Evolutionary conservation across 352 stramenopile species (phyloP).

Genomic region (Albugo laibachii): DNA sequence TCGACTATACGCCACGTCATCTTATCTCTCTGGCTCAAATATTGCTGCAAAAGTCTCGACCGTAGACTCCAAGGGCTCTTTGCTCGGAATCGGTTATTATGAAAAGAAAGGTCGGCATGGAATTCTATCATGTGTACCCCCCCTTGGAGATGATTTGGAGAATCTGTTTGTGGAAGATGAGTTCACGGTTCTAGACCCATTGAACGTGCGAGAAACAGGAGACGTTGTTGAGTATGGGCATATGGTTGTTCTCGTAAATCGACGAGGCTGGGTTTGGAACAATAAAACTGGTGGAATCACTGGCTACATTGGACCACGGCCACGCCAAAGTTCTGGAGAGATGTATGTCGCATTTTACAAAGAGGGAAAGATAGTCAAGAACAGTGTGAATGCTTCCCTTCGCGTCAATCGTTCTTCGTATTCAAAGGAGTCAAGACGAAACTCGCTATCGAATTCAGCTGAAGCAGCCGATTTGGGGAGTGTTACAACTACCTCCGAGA

Average conservation of each 20-base stretch:
- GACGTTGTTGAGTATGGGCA: constrained; percentile 54
- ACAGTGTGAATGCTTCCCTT: constrained; percentile 1
- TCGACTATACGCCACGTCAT: too few relatives aligned
- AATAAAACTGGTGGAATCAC: constrained; percentile 79
- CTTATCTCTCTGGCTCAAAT: too few relatives aligned
- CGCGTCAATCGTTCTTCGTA: too few relatives aligned
- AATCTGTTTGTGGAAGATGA: constrained; percentile 69
- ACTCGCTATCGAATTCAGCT: not conserved
- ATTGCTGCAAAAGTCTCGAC: too few relatives aligned
- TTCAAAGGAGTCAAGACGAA: not conserved
- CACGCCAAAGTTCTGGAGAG: constrained; percentile 40
- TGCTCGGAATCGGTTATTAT: constrained; percentile 58
- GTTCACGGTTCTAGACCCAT: constrained; percentile 55
- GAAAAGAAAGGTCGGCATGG: constrained; percentile 74
- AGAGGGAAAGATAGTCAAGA: not conserved
- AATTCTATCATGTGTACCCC: constrained; percentile 61
- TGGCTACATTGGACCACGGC: constrained; percentile 52
- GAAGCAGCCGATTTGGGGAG: not conserved
- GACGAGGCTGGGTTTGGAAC: constrained; percentile 73
- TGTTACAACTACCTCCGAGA: not conserved
- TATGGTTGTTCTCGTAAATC: constrained; percentile 62
- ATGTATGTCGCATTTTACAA: constrained; percentile 55
- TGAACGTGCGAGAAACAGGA: constrained; percentile 14
- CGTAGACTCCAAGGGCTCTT: not conserved
- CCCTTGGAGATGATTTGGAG: constrained; percentile 45